Evolutionary conservation across 2,329 filamentous ascomycete genomes (phyloP).

Genomic region (Zymoseptoria tritici): DNA sequence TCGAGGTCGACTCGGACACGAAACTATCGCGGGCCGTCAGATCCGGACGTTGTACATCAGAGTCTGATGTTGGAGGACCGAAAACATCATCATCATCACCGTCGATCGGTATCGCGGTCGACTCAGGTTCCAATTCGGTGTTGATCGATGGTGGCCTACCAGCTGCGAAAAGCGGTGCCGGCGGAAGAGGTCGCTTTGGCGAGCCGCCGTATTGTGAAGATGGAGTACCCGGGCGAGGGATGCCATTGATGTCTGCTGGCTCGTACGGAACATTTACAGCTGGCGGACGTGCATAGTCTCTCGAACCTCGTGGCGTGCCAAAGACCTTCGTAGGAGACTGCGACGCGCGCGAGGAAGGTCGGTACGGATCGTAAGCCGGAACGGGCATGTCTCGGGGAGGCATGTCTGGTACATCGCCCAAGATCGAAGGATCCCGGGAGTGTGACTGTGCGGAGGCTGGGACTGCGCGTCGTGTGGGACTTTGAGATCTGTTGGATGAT

Average conservation of each 20-base stretch:
- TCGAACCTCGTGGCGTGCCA: slow-evolving; percentile 35
- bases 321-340: slow-evolving; percentile 41
- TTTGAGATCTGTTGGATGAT: slow-evolving; percentile 32
- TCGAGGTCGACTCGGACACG: slow-evolving; percentile 53
- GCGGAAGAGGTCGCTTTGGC: slow-evolving; percentile 77
- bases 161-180: slow-evolving; percentile 72
- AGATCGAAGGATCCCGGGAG: slow-evolving; percentile 44
- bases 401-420: slow-evolving; percentile 44
- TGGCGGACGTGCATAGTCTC: slow-evolving; percentile 64
- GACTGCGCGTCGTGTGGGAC: slow-evolving; percentile 41
- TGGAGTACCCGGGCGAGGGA: slow-evolving; percentile 80
- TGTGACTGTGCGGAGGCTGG: slow-evolving; percentile 34
- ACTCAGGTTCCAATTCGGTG: slow-evolving; percentile 42
- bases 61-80: slow-evolving; percentile 51
- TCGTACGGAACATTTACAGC: slow-evolving; percentile 70
- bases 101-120: slow-evolving; percentile 63
- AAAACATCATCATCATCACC: slow-evolving; percentile 54
- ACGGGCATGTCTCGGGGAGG: slow-evolving; percentile 54
- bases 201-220: slow-evolving; percentile 84
- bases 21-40: slow-evolving; percentile 58
- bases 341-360: slow-evolving; percentile 45
- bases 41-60: slow-evolving; percentile 46
- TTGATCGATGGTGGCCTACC: slow-evolving; percentile 39
- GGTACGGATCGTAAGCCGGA: slow-evolving; percentile 57
- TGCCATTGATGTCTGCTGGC: slow-evolving; percentile 80